phyloP scores from a whole-genome alignment of 345 rosid species.

The Euphorbia lathyris region DNA sequence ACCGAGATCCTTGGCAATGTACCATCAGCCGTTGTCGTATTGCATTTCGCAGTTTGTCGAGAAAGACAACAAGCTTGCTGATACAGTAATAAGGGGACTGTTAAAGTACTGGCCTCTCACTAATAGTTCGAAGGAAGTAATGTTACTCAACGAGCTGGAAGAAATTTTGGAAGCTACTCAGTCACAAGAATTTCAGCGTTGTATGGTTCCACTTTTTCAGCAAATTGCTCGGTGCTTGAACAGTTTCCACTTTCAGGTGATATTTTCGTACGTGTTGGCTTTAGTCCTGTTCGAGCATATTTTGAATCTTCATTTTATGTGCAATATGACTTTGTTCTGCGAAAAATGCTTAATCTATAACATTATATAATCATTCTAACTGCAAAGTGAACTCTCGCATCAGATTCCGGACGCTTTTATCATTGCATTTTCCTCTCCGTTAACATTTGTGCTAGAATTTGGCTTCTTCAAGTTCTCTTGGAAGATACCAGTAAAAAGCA shows the following conservation, averaged over 20 bases:
- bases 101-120: slow-evolving; percentile 91
- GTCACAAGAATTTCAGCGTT: slow-evolving; percentile 69
- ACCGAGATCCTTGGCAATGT: slow-evolving; percentile 73
- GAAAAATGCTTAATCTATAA: slow-evolving; percentile 3
- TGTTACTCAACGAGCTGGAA: slow-evolving; percentile 86
- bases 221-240: slow-evolving; percentile 69
- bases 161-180: slow-evolving; percentile 86
- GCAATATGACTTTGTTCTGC: neutral
- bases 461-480: neutral
- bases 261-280: slow-evolving; percentile 1
- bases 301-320: neutral
- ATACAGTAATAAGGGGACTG: slow-evolving; percentile 67
- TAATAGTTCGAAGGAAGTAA: slow-evolving; percentile 90
- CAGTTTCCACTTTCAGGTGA: slow-evolving; percentile 91
- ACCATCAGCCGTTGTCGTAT: slow-evolving; percentile 87
- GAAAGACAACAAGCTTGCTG: slow-evolving; percentile 88
- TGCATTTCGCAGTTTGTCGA: slow-evolving; percentile 81
- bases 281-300: neutral
- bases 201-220: slow-evolving; percentile 78
- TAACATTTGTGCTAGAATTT: neutral
- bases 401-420: neutral
- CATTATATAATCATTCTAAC: neutral
- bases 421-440: neutral
- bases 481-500: neutral
- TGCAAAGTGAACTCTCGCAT: neutral